Conservation (phyloP, 2,329 filamentous ascomycete genomes). For the Pseudonectria foliicola region DNA sequence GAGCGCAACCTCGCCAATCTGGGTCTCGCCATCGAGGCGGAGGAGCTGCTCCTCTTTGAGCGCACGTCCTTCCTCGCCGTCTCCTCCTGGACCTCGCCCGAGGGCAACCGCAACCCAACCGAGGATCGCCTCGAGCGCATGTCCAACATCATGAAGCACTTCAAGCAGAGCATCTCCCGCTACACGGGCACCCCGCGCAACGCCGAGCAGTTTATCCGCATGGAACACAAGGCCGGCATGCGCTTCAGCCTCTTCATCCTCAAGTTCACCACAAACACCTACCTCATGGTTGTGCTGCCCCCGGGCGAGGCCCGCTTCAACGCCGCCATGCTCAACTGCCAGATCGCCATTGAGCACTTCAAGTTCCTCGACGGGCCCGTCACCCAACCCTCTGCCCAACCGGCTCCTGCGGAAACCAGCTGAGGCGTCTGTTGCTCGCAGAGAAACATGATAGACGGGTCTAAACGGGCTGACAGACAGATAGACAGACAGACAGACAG, state of each 20-base stretch:
- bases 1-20: slow-evolving; percentile 79
- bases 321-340: slow-evolving; percentile 80
- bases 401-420: background rate
- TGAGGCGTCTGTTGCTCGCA: background rate
- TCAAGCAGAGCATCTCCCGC: slow-evolving; percentile 77
- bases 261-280: slow-evolving; percentile 95
- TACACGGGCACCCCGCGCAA: slow-evolving; percentile 76
- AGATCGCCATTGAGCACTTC: slow-evolving; percentile 79
- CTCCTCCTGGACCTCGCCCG: slow-evolving; percentile 75
- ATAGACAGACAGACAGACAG: too few relatives aligned
- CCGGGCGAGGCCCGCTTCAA: slow-evolving; percentile 91
- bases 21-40: slow-evolving; percentile 78
- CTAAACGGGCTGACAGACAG: too few relatives aligned
- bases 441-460: background rate
- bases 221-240: slow-evolving; percentile 69
- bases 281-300: slow-evolving; percentile 85
- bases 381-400: slow-evolving; percentile 8
- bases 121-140: slow-evolving; percentile 89
- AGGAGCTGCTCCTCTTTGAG: slow-evolving; percentile 92
- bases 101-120: slow-evolving; percentile 75
- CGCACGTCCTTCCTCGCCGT: slow-evolving; percentile 93
- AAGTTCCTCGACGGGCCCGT: slow-evolving; percentile 52
- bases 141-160: slow-evolving; percentile 96
- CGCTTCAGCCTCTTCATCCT: slow-evolving; percentile 91
- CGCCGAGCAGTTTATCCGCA: slow-evolving; percentile 71